A percentile compares a stretch with the other conserved stretches of the same genome.
These are phyloP conservation scores for Meyerozyma sp. DNA, from an alignment of 1,139 yeast species.

Conservation along the genomic window DNA sequence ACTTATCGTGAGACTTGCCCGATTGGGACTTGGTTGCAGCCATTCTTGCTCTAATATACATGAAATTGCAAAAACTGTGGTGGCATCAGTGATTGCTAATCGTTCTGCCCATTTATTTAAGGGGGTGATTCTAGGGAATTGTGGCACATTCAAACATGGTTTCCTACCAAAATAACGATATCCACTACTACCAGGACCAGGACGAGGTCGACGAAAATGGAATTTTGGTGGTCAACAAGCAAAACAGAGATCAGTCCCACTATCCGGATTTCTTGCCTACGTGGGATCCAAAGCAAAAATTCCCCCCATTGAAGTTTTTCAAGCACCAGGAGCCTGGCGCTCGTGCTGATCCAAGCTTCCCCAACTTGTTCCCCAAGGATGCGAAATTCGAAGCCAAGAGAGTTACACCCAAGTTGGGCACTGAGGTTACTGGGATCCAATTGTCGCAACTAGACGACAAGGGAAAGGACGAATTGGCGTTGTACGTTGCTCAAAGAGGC, in stretches of 20 bases:
- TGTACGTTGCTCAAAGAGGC: constrained; percentile 60
- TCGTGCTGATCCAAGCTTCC: constrained; percentile 51
- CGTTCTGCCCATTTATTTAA: background rate
- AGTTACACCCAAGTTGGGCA: constrained; percentile 62
- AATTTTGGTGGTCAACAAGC: constrained; percentile 27
- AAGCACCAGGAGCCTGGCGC: constrained; percentile 50
- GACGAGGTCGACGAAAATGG: constrained; percentile 37
- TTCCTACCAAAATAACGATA: constrained; percentile 24
- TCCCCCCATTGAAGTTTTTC: constrained; percentile 41
- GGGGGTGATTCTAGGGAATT: too few relatives aligned
- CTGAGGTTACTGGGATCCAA: constrained; percentile 57
- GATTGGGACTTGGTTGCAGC: constrained; percentile 1
- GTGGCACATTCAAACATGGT: background rate
- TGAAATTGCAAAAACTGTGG: constrained; percentile 1
- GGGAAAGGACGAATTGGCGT: constrained; percentile 62
- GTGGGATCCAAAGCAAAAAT: constrained; percentile 42
- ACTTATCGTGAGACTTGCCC: constrained; percentile 1
- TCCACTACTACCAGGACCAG: constrained; percentile 34
- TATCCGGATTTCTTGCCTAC: constrained; percentile 44
- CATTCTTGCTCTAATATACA: background rate
- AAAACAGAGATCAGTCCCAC: constrained; percentile 16
- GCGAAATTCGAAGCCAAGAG: constrained; percentile 26
- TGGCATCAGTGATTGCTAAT: constrained; percentile 2
- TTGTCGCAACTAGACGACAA: constrained; percentile 45
- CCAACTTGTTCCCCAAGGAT: constrained; percentile 41